Base-by-base conservation (phyloP, 225 moss, liverwort and hornwort genomes). In the Straminergon stramineum region DNA sequence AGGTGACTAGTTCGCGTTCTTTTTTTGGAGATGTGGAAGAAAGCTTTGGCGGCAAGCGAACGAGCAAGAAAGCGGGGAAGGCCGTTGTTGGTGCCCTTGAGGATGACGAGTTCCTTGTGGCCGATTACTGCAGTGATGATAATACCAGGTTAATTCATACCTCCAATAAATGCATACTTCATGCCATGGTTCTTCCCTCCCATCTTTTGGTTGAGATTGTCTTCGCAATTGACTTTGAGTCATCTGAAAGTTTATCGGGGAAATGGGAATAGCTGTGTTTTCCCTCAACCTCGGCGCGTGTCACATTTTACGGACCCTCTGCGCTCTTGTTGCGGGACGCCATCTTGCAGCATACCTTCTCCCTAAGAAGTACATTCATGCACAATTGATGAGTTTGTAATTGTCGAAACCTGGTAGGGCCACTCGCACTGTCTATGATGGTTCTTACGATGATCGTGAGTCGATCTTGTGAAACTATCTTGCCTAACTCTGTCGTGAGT, bases 41-140 rank as follows among this genome's bases (percentile, higher is more conserved):
- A 85, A 87, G 75, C 13, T 88, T 83, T 87, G 85, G 18, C 71
- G 57, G 90, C 91, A 94, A 92, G 82, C 92, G 67, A 68, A 78
- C 85, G 67, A 87, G 74, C 57, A 93, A 91, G 87, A 93, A 90
- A 82, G n/a, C 84, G 66, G 69, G 76, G 82, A 88, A 87, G 67
- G 22, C 88, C 37, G 63, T 35, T 73, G 86, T 65, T 64, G 78
- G 75, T 84, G 89, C 64, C 56, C 90, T 95, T 55, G 96, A 96
- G 82, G 97, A 96, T 89, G 97, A 97, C 30, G 93, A 96, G 41
- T 97, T 97, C 81, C 89, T 99, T 37, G 87, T 97, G 68, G 96
- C 94, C 34, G 96, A 99, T 87, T 99, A 99, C 87, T 94, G 88
- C 87, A 99, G 99, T 85, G 99, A 99, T 89, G 94, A 97, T 53